Evolutionary conservation across 2,329 filamentous ascomycete genomes (phyloP), one percentile per base, ranked within the genome.

Genomic region (Diaporthe aspalathi): DNA sequence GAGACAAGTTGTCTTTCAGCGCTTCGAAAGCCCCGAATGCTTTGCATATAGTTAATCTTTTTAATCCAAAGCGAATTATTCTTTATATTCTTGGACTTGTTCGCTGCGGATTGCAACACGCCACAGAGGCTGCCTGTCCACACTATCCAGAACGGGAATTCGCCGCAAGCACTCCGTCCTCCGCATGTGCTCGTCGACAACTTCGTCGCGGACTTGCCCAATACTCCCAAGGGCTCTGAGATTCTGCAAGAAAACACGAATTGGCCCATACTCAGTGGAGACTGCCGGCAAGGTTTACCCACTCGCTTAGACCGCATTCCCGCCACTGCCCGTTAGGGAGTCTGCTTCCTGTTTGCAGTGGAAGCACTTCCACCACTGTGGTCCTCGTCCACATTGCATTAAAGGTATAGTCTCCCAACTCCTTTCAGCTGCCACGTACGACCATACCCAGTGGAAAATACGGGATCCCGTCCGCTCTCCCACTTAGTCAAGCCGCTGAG

Each of bases 381-480:
- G 3, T n/a, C 22, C 6, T 20, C 9, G 11, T 53, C 27, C 27
- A 5, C 24, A 2, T 4, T n/a, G 47, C 14, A 3, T 3, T 5
- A 9, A 3, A 27, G 14, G 11, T 20, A 24, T 43, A 49, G 49
- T n/a, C 9, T 27, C 1, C 27, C 14, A 0, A 8, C 20, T 1
- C 17, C 0, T 0, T 0, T 1, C 1, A 3, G 4, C 14, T 17
- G 16, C 0, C n/a, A 68, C 52, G 17, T 68, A 49, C 66, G 66
- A 57, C 66, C 66, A 68, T 49, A 68, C 66, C 66, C 43, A 68
- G 66, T 20, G 52, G 43, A 68, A 57, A 68, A 68, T 68, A 45
- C 66, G 66, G 66, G 40, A 57, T 57, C 52, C 52, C 52, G 40
- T 68, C 52, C 40, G 66, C 66, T 68, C 66, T 68, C 40, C 66